Base-by-base conservation (phyloP, 2,329 filamentous ascomycete species). In the Lachnum nothofagi region DNA sequence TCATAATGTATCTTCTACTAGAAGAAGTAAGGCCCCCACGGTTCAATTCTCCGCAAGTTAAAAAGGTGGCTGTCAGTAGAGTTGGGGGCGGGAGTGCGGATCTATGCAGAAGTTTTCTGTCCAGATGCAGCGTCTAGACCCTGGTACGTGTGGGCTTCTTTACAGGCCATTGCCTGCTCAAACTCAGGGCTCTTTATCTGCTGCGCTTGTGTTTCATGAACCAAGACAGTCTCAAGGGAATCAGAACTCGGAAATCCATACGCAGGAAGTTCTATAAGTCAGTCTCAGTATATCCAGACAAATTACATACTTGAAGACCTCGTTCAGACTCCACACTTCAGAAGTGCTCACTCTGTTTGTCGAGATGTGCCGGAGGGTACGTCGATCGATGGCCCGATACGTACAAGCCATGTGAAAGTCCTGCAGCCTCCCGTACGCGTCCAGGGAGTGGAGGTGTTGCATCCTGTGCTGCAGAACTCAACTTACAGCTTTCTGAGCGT, bases 1-100 rank as follows among this genome's bases (percentile, higher is more conserved):
- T 60, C 60, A 59, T 45, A 34, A 39, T 55, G 50, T 53, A 44
- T 42, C 41, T 53, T 27, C 44, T n/a, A 38, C 51, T 49, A 23
- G 48, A 60, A 59, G 49, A 46, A 56, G 56, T 38, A 55, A 57
- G 51, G 47, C n/a, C 41, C 48, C 29, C 42, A 46, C 46, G 38
- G 44, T 41, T 19, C 16, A 50, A 52, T 49, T 52, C 27, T 48
- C 55, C 51, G 53, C 25, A 42, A 42, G 44, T 48, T 33, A 44
- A 42, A 39, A 45, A 35, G 34, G 53, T 46, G 46, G 35, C 50
- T 57, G 53, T 57, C 55, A 60, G 48, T 49, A 45, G 49, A 24
- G 38, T 48, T 33, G 43, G 42, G 42, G 31, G 33, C 47, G 46
- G 42, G 33, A 51, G 5, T 50, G 12, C 49, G 49, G 58, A 33